Conservation (phyloP, 768 basidiomycete species). For the Trametes maxima region DNA sequence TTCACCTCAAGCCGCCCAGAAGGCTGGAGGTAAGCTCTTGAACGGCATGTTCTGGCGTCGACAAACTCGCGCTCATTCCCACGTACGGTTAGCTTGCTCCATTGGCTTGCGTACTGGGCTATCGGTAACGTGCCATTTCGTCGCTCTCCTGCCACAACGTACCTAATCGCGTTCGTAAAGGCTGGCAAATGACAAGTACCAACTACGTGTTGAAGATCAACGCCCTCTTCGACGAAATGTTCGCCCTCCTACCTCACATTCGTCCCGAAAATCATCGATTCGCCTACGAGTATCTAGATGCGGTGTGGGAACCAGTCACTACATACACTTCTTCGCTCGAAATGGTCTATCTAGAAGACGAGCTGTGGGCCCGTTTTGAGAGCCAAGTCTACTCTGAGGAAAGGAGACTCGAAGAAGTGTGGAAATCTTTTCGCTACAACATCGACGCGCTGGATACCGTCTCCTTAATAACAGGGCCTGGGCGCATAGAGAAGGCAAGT, state of each 20-base stretch:
- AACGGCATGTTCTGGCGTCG: background rate
- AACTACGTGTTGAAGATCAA: background rate
- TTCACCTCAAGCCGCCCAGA: constrained; percentile 32
- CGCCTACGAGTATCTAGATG: background rate
- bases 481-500: constrained; percentile 39
- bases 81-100: constrained; percentile 26
- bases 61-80: background rate
- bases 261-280: background rate
- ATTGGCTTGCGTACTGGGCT: constrained; percentile 28
- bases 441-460: constrained; percentile 36
- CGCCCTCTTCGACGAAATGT: background rate
- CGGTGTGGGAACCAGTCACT: background rate
- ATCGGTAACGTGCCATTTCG: background rate
- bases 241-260: background rate
- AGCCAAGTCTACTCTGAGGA: constrained; percentile 31
- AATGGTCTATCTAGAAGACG: background rate
- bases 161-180: background rate
- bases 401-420: constrained; percentile 28
- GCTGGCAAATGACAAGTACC: background rate
- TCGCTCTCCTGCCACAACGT: background rate
- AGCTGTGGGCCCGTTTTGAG: constrained; percentile 28
- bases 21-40: constrained; percentile 34
- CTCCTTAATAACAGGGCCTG: constrained; percentile 33
- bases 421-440: constrained; percentile 32
- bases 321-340: background rate